Conservation (phyloP, 495 filamentous ascomycete species). For the Xylaria intraflava region DNA sequence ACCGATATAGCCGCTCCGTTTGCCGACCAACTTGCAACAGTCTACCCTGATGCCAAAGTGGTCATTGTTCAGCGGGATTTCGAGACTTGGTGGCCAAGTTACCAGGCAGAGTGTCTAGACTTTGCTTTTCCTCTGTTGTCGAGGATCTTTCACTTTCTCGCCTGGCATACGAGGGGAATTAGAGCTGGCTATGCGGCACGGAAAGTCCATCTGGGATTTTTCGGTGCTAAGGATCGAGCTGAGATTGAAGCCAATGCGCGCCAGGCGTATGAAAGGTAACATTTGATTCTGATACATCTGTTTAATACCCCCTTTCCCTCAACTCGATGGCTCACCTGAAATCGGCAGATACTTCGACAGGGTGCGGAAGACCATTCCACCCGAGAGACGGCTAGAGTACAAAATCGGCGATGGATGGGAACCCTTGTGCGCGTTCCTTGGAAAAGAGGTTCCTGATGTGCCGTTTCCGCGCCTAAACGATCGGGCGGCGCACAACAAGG, state of each 20-base stretch:
- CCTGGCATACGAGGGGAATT: background rate
- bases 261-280: background rate
- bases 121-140: background rate
- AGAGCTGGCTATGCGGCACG: background rate
- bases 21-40: slow-evolving; percentile 54
- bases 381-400: slow-evolving; percentile 34
- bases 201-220: background rate
- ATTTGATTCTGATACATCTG: too few species aligned
- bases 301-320: too few species aligned
- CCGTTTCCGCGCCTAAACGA: slow-evolving; percentile 40
- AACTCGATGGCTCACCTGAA: too few species aligned
- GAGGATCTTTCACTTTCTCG: background rate
- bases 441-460: slow-evolving; percentile 31
- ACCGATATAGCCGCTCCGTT: slow-evolving; percentile 30
- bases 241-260: background rate
- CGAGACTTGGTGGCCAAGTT: slow-evolving; percentile 34
- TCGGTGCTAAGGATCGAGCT: background rate
- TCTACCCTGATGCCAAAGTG: slow-evolving; percentile 60
- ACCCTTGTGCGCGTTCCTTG: slow-evolving; percentile 41
- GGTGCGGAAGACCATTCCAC: slow-evolving; percentile 13
- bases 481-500: too few species aligned
- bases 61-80: slow-evolving; percentile 52
- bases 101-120: slow-evolving; percentile 5
- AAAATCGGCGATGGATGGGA: slow-evolving; percentile 40
- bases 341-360: background rate